Evolutionary conservation across 345 rosid species (phyloP).

Genomic region (Pseudoturritis turrita): DNA sequence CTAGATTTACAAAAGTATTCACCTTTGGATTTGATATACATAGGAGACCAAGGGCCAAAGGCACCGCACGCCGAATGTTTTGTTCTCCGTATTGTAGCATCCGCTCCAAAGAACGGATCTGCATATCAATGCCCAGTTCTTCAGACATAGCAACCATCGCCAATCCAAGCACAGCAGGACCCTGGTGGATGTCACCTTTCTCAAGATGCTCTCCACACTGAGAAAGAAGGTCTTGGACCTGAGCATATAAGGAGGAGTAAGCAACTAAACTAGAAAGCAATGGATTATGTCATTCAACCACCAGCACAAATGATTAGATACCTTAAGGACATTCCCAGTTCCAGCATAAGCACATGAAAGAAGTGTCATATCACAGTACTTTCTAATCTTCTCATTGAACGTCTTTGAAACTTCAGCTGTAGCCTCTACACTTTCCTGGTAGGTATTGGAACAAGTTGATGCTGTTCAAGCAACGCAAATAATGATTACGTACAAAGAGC

Average conservation of each 20-base stretch:
- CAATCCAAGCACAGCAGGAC: slow-evolving; percentile 96
- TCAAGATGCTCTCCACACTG: slow-evolving; percentile 94
- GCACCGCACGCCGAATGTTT: slow-evolving; percentile 89
- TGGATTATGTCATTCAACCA: not conserved
- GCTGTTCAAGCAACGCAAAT: not conserved
- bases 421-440: slow-evolving; percentile 89
- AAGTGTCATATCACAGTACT: slow-evolving; percentile 85
- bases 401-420: slow-evolving; percentile 96
- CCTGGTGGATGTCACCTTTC: slow-evolving; percentile 91
- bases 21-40: slow-evolving; percentile 98
- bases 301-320: slow-evolving; percentile 24
- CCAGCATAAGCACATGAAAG: slow-evolving; percentile 99
- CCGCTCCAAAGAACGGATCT: slow-evolving; percentile 91
- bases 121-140: slow-evolving; percentile 95
- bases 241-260: slow-evolving; percentile 14
- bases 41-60: slow-evolving; percentile 94
- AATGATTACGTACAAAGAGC: not conserved
- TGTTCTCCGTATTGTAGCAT: slow-evolving; percentile 94
- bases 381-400: slow-evolving; percentile 83
- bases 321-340: slow-evolving; percentile 98
- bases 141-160: slow-evolving; percentile 99
- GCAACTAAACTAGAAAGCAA: not conserved
- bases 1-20: slow-evolving; percentile 11
- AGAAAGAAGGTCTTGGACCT: slow-evolving; percentile 94
- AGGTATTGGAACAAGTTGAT: slow-evolving; percentile 13